phyloP scores from a whole-genome alignment of 257 asterid genomes.

The Scutellaria barbata region DNA sequence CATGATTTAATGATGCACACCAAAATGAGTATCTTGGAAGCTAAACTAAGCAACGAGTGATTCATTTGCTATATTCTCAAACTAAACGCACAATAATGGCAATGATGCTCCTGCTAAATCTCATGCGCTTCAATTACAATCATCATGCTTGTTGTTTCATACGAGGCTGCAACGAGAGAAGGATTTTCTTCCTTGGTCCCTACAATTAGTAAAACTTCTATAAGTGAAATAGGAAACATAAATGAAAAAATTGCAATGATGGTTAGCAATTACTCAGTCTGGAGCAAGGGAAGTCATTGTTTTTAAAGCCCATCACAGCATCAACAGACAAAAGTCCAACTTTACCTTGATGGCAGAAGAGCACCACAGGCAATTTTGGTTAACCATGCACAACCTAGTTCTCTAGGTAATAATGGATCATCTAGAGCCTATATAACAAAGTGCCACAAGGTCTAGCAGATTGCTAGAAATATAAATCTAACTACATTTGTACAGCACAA shows the following conservation, averaged over 20 bases:
- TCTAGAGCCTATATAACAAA: slow-evolving; percentile 11
- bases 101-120: slow-evolving; percentile 32
- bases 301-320: slow-evolving; percentile 2
- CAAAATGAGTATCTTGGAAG: slow-evolving; percentile 32
- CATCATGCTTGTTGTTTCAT: slow-evolving; percentile 55
- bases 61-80: slow-evolving; percentile 17
- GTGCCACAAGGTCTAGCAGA: neutral
- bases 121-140: slow-evolving; percentile 15
- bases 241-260: neutral
- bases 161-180: slow-evolving; percentile 64
- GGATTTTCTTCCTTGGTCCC: slow-evolving; percentile 96
- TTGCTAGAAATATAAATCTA: neutral
- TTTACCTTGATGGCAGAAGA: too few relatives aligned
- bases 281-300: neutral
- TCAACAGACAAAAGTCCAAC: neutral
- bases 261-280: slow-evolving; percentile 4
- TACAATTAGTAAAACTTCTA: slow-evolving; percentile 40
- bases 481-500: slow-evolving; percentile 3
- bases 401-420: slow-evolving; percentile 11
- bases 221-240: slow-evolving; percentile 10
- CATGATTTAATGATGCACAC: slow-evolving; percentile 24
- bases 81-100: slow-evolving; percentile 23
- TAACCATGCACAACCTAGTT: neutral
- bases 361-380: neutral
- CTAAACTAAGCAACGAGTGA: slow-evolving; percentile 20